Conservation (phyloP, 805 yeast species). For the Starmerella sirachaensis region DNA sequence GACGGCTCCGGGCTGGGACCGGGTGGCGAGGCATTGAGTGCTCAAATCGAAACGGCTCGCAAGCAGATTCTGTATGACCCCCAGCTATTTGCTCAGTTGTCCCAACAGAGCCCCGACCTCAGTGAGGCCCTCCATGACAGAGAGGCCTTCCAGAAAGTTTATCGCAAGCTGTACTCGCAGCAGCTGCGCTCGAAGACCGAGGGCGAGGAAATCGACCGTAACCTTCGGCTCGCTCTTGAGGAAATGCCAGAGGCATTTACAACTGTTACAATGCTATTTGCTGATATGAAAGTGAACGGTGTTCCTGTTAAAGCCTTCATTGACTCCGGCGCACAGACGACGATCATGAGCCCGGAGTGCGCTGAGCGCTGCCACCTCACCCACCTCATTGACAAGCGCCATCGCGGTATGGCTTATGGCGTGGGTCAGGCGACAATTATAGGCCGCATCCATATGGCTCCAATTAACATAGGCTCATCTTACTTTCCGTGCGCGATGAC, state of each 20-base stretch:
- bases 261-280: slow-evolving; percentile 69
- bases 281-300: slow-evolving; percentile 68
- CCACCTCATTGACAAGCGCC: slow-evolving; percentile 66
- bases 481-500: slow-evolving; percentile 58
- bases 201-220: slow-evolving; percentile 70
- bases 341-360: slow-evolving; percentile 64
- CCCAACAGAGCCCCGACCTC: slow-evolving; percentile 38
- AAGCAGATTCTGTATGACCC: slow-evolving; percentile 29
- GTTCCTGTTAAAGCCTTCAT: slow-evolving; percentile 80
- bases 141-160: slow-evolving; percentile 34
- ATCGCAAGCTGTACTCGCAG: slow-evolving; percentile 37
- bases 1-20: not conserved
- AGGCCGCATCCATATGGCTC: slow-evolving; percentile 83
- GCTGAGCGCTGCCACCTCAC: slow-evolving; percentile 63
- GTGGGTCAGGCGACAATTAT: slow-evolving; percentile 71
- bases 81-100: slow-evolving; percentile 26
- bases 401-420: slow-evolving; percentile 74
- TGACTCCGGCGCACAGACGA: slow-evolving; percentile 90
- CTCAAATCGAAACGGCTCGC: slow-evolving; percentile 27
- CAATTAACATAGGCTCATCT: slow-evolving; percentile 59
- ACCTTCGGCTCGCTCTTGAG: slow-evolving; percentile 67
- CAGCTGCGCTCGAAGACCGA: slow-evolving; percentile 25
- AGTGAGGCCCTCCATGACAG: slow-evolving; percentile 39
- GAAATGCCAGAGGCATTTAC: slow-evolving; percentile 85
- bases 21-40: slow-evolving; percentile 5